These are phyloP conservation scores for Solanum lycopersicoides DNA, from an alignment of 257 asterid species.

Conservation along the genomic window DNA sequence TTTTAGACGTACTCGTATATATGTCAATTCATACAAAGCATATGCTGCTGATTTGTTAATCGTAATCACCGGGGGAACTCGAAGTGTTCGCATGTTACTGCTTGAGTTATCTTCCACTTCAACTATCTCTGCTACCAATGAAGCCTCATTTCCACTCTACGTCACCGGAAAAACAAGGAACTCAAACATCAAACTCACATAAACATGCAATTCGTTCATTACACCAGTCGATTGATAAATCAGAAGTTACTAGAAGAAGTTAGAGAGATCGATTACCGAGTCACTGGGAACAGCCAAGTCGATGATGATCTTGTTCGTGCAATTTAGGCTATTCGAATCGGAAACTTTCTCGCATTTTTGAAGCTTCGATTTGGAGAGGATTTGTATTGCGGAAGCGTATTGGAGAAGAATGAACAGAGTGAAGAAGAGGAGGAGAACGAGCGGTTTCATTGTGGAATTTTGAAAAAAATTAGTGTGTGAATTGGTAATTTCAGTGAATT, in stretches of 20 bases:
- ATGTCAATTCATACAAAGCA: constrained; percentile 69
- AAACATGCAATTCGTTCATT: neutral
- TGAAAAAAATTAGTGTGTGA: neutral
- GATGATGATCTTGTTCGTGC: constrained; percentile 63
- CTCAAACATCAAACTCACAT: neutral
- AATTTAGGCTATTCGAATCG: constrained; percentile 48
- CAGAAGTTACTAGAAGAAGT: neutral
- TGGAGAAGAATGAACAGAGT: constrained; percentile 7
- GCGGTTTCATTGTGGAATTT: constrained; percentile 21
- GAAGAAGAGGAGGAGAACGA: constrained; percentile 3
- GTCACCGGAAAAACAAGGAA: neutral
- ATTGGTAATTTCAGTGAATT: neutral
- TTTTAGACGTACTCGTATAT: constrained; percentile 50
- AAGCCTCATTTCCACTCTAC: constrained; percentile 91
- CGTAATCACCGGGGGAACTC: constrained; percentile 76
- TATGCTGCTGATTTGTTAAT: constrained; percentile 79
- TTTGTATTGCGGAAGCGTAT: constrained; percentile 24
- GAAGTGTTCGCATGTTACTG: constrained; percentile 64
- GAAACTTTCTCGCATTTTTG: constrained; percentile 69
- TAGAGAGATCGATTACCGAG: constrained; percentile 29
- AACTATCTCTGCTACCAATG: constrained; percentile 89
- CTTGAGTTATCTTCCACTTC: constrained; percentile 90
- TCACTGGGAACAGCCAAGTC: constrained; percentile 89
- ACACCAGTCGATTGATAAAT: neutral
- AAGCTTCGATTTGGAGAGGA: constrained; percentile 76